Evolutionary conservation across 2,329 filamentous ascomycete species (phyloP).

Genomic region (Monosporascus ibericus): DNA sequence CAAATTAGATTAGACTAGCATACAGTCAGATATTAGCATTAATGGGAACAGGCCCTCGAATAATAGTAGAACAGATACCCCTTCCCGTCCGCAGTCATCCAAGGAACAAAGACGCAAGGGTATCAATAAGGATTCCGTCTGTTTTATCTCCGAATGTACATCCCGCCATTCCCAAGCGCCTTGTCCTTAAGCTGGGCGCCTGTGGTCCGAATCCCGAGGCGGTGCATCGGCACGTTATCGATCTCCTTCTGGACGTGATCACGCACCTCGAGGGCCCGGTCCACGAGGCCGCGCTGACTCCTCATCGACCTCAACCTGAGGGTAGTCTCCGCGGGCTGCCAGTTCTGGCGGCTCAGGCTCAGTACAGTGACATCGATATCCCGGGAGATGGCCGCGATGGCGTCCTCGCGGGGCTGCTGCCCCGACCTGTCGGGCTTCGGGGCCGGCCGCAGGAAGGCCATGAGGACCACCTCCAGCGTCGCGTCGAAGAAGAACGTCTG

Average conservation of each 20-base stretch:
- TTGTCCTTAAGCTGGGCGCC: conserved; percentile 41
- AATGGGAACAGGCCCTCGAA: no score
- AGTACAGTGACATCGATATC: conserved; percentile 39
- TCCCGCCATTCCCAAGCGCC: conserved; percentile 41
- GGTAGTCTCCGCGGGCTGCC: conserved; percentile 35
- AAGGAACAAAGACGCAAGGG: no score
- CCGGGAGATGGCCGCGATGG: conserved; percentile 25
- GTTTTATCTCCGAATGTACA: conserved; percentile 37
- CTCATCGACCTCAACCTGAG: conserved; percentile 31
- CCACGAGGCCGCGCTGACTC: conserved; percentile 36
- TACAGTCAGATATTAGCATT: no score
- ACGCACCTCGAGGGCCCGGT: conserved; percentile 42
- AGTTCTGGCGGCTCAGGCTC: conserved; percentile 40
- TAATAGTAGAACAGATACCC: no score
- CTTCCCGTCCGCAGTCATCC: no score
- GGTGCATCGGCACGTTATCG: conserved; percentile 53
- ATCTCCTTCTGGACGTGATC: conserved; percentile 46
- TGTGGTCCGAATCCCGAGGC: conserved; percentile 50
- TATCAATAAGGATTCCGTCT: not conserved
- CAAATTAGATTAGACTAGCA: no score
- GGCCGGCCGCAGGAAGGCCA: conserved; percentile 51
- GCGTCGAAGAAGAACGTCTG: conserved; percentile 36
- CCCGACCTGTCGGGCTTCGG: conserved; percentile 7
- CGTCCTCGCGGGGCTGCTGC: conserved; percentile 12
- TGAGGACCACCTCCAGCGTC: conserved; percentile 47